Base-by-base conservation (phyloP, 768 basidiomycete species). In the Xerocomus brunneocitrinus region DNA sequence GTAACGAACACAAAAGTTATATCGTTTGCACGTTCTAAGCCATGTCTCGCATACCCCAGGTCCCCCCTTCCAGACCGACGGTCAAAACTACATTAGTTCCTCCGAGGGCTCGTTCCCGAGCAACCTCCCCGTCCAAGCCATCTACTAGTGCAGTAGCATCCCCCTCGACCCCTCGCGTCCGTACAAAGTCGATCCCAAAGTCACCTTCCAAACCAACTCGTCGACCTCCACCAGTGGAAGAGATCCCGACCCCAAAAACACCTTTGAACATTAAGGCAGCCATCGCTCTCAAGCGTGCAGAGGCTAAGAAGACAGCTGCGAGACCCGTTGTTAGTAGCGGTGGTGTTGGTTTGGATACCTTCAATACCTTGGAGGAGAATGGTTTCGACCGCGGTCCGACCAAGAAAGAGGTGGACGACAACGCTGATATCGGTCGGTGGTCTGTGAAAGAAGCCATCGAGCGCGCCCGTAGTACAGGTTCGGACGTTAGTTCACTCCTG, bases 251-350 rank as follows among this genome's bases (percentile, higher is more conserved):
- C 16, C 58, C 72, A 14, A 75, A 69, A 49, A 0, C 41, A 38
- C 58, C 66, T 35, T 53, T 79, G 30, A 89, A 79, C 62, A 78
- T 91, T 57, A 83, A 83, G 60, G 90, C 90, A 56, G 85, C 83
- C 13, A 90, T 92, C 63, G 89, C 89, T 2, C 72, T 89, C 42
- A 88, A 81, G 56, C 76, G 89, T 40, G 88, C 89, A 0, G 86
- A 90, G 62, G 87, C 84, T 0, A 89, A 85, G 72, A 91, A 89
- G 62, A 72, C 76, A 3, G 50, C 57, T 7, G 36, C 56, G 16
- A 59, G 56, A 44, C 50, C 49, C 67, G 73, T 44, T 50, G 49
- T 49, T 59, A 22, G 66, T 65, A 57, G 56, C n/a, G 58, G 59
- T 1, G 49, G 50, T 22, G 30, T 8, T 31, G 67, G 66, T 24